Base-by-base conservation (phyloP, 306 rosid genomes). In the Vigna mungo region DNA sequence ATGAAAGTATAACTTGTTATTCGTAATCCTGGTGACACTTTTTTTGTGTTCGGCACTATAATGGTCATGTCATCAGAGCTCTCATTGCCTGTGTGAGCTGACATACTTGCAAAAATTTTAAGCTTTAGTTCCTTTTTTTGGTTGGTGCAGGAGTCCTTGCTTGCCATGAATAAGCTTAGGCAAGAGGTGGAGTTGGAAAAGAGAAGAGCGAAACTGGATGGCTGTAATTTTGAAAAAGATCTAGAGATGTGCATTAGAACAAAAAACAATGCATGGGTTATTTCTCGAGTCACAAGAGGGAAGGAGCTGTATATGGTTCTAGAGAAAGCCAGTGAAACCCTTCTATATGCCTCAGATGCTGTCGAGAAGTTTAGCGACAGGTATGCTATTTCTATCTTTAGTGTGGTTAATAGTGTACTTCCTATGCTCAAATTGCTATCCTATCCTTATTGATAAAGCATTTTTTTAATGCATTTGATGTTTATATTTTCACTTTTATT, bases 321-420 rank as follows among this genome's bases (percentile, higher is more conserved):
- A 49, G 99, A 96, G 87, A 96, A 92, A 83, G 99, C 98, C 78
- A 83, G 76, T 36, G 99, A 96, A 86, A 96, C 98, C 15, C 85
- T 92, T 55, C 91, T 96, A 21, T 96, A 89, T 86, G 99, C 99
- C 60, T 88, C 96, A 5, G 96, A 96, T 78, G 96, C 94, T 75
- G 90, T 92, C 60, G 98, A 96, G 87, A 96, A 88, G 89, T 96
- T 96, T 88, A 96, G 99, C 83, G 83, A 89, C 93, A 89, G 92
- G 97, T 89, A 83, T 37, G 76, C 39, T n/a, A 12, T 71, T 71
- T 66, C 56, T 12, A 34, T 72, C 63, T 32, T 60, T 51, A 17
- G 17, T 76, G 53, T 49, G 46, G 49, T 55, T 56, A 23, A 15
- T 51, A 37, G n/a, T 68, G 69, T 68, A 41, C 48, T 76, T 82